Base-by-base conservation (phyloP, 163 green algal species). In the Chlamydomonas reinhardtii region DNA sequence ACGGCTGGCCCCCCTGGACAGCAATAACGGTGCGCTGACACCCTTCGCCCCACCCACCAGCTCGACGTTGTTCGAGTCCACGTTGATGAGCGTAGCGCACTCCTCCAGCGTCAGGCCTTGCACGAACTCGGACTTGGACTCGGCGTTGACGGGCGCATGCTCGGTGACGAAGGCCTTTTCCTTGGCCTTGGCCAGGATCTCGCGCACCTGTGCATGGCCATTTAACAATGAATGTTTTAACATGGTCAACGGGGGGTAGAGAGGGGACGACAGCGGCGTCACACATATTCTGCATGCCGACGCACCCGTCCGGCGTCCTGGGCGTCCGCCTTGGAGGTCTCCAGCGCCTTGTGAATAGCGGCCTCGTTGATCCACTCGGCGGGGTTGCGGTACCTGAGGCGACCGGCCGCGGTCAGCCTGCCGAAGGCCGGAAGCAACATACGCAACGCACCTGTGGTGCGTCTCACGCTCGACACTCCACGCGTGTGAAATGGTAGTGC, bases 51-150 rank as follows among this genome's bases (percentile, higher is more conserved):
- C 43, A 54, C 78, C 56, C 86, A 94, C 89, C 70, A 93, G 73
- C 31, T 62, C 66, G 27, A 83, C 83, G 83, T 96, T 87, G 59
- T 79, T 73, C 2, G 85, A 87, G 73, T 96, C 93, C 22, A 95
- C 89, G 83, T 96, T 96, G 54, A 96, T 88, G 77, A 96, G 90
- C 39, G 93, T 95, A 16, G 93, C 93, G 74, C 89, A 93, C 83
- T 96, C 93, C 56, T 94, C 90, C 31, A 94, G 73, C 0, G 90
- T 94, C 12, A 96, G 87, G 79, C 93, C 93, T 65, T 96, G 91
- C 27, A 85, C 79, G 34, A 85, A 85, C 79, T 85, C 79, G 2
- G 68, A 78, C 79, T 71, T 85, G 65, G 4, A 35, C 62, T 69
- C 19, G 2, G 62, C 62, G 17, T 65, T 65, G 16, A 71, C 39